Conservation (phyloP, 176 grass and related monocot species). For the Leersia perrieri region DNA sequence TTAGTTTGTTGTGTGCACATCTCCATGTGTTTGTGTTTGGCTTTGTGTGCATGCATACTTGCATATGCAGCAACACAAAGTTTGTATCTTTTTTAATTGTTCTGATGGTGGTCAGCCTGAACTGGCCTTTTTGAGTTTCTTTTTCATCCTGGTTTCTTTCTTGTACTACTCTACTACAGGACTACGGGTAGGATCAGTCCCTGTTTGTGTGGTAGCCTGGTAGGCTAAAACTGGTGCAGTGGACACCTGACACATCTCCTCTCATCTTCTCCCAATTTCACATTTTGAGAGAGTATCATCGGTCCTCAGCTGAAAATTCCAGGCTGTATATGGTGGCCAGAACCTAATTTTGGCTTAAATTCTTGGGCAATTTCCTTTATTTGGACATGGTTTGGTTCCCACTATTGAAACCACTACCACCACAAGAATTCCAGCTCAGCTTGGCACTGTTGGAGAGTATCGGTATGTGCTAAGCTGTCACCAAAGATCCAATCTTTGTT, state of each 20-base stretch:
- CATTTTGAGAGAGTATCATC: neutral
- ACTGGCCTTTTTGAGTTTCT: neutral
- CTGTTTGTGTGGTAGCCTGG: neutral
- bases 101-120: neutral
- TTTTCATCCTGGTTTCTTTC: neutral
- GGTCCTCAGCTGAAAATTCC: neutral
- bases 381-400: neutral
- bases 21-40: slow-evolving; percentile 23
- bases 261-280: neutral
- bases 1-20: neutral
- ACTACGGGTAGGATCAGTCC: slow-evolving; percentile 14
- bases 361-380: neutral
- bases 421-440: neutral
- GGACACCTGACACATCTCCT: no score
- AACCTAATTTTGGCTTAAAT: neutral
- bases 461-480: neutral
- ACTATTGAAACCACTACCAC: neutral
- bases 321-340: neutral
- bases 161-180: neutral
- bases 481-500: slow-evolving; percentile 27
- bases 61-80: slow-evolving; percentile 14
- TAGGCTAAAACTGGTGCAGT: slow-evolving; percentile 1
- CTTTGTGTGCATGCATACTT: neutral
- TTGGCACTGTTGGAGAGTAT: neutral
- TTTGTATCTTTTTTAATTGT: neutral